These are phyloP conservation scores for Fusarium penzigii DNA, from an alignment of 2,329 filamentous ascomycete species.

Conservation along the genomic window DNA sequence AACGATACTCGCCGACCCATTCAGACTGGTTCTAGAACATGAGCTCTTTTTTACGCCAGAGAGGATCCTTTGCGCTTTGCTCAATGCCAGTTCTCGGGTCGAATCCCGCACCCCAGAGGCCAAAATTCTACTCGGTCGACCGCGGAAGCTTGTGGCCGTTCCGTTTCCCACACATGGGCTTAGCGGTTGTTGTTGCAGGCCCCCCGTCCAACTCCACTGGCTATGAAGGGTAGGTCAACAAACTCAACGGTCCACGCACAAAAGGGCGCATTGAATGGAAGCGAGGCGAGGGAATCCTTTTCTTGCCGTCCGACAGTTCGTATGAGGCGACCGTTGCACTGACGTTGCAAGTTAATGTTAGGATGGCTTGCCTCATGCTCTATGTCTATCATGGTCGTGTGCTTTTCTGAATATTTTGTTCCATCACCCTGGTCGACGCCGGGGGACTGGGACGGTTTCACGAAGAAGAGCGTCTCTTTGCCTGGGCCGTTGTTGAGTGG, in stretches of 20 bases:
- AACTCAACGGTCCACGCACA: neutral
- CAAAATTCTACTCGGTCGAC: conserved; percentile 16
- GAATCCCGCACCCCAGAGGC: conserved; percentile 18
- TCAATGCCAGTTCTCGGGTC: conserved; percentile 10
- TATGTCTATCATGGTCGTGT: neutral
- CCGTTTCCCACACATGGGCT: conserved; percentile 18
- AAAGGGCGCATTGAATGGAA: conserved; percentile 1
- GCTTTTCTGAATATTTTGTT: neutral
- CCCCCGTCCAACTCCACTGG: conserved; percentile 3
- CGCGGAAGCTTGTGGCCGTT: conserved; percentile 26
- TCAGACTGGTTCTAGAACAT: neutral
- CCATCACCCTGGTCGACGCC: neutral
- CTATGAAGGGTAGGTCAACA: conserved; percentile 5
- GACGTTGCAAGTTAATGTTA: too few relatives aligned
- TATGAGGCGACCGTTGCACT: neutral
- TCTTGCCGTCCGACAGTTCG: conserved; percentile 7
- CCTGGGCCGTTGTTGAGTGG: neutral
- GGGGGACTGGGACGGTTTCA: neutral
- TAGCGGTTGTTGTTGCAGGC: conserved; percentile 14
- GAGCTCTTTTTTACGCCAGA: too few relatives aligned
- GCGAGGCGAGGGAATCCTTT: neutral
- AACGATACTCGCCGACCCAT: neutral
- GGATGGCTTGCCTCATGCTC: neutral
- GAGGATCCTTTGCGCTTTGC: conserved; percentile 4
- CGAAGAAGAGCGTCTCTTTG: neutral